Base-by-base conservation (phyloP, 108 stramenopile species). In the Fragilaria radians region DNA sequence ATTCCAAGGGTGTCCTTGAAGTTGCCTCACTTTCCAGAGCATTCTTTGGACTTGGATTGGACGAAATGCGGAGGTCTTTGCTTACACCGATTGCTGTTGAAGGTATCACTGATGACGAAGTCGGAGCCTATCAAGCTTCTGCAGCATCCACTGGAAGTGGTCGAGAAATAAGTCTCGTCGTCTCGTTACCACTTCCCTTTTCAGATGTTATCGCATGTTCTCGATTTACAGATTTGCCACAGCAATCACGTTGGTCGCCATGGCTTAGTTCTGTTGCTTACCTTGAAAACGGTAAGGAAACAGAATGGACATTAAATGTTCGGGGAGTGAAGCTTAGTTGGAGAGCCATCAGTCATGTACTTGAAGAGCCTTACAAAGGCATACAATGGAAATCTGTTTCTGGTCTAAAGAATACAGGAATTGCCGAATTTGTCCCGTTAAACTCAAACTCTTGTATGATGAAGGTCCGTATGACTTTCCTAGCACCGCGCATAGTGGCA, bases 231-330 rank as follows among this genome's bases (percentile, higher is more conserved):
- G 90, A 92, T 53, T 47, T 92, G 24, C 90, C 90, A 7, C 90
- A 92, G 55, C 81, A 80, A 68, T 74, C 90, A 11, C 73, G 90
- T 3, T 92, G 90, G 90, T 86, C 85, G 7, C 90, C 90, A 2
- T 92, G 90, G 90, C 48, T 92, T n/a, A 80, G 72, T 29, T 85
- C 85, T 45, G 90, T 92, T 24, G 79, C 75, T 5, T 92, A 92
- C 56, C 57, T 85, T 50, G 83, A 84, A 28, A 66, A 62, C 24
- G 62, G 78, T 30, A 56, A 66, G 23, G 85, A 83, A 45, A 86
- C 90, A 18, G 85, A 92, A 63, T 92, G 90, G 90, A 86, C 80
- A 28, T 61, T 92, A 7, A 84, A 78, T 51, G 77, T 92, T 28
- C 72, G 83, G 27, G 90, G 90, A 0, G 75, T 88, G 0, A 63